A percentile compares a stretch with the other conserved stretches of the same genome.
These are phyloP conservation scores for Claviceps purpurea DNA, from an alignment of 2,329 filamentous ascomycete species.

Conservation along the genomic window DNA sequence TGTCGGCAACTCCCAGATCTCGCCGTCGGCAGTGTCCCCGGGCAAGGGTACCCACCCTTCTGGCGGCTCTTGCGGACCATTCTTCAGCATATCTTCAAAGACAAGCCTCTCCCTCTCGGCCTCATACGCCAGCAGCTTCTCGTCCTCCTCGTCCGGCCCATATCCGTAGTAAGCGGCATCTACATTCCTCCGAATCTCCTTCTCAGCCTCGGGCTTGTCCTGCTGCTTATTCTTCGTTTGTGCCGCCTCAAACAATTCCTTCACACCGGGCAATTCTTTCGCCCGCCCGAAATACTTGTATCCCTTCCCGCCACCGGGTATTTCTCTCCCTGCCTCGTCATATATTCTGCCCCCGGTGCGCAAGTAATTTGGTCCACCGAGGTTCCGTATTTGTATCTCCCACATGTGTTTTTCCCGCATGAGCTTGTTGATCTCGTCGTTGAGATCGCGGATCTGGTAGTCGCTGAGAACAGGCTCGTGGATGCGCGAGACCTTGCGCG, in stretches of 20 bases:
- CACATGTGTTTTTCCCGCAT: conserved; percentile 99
- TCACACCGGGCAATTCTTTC: conserved; percentile 81
- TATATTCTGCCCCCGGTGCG: conserved; percentile 56
- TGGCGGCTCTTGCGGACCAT: conserved; percentile 42
- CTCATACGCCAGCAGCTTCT: conserved; percentile 68
- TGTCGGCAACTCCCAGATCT: conserved; percentile 70
- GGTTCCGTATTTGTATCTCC: conserved; percentile 89
- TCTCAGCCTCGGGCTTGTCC: conserved; percentile 51
- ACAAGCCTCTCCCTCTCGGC: conserved; percentile 71
- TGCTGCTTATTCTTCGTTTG: conserved; percentile 44
- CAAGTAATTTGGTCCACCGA: conserved; percentile 98
- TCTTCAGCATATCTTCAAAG: conserved; percentile 49
- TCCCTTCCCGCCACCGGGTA: conserved; percentile 66
- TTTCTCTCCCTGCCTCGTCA: conserved; percentile 60
- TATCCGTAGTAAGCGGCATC: conserved; percentile 96
- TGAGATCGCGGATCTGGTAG: conserved; percentile 93
- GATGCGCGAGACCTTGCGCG: conserved; percentile 90
- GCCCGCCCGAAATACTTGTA: conserved; percentile 93
- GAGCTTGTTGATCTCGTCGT: conserved; percentile 98
- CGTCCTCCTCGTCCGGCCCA: conserved; percentile 83
- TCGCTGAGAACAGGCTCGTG: conserved; percentile 85
- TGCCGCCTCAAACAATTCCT: conserved; percentile 85
- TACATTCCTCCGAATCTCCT: conserved; percentile 61
- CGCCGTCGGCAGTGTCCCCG: conserved; percentile 73
- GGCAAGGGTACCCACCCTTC: conserved; percentile 75